These are phyloP conservation scores for Isatis lusitanica DNA, from an alignment of 441 rosid species.

Conservation along the genomic window DNA sequence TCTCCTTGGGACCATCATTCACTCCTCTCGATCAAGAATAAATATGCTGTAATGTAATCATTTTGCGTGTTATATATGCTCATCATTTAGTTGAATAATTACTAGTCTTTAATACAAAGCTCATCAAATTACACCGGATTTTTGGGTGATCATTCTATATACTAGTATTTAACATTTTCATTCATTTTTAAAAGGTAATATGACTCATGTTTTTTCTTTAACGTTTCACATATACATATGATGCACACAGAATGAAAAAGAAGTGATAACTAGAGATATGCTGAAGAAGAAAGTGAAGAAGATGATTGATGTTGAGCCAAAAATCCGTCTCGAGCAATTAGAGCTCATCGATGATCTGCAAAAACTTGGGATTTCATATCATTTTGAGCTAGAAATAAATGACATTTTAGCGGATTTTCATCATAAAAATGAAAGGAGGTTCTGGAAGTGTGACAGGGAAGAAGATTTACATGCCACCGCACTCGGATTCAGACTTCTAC, in stretches of 20 bases:
- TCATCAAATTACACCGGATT: not conserved
- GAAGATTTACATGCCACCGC: constrained; percentile 16
- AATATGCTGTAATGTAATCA: constrained; percentile 7
- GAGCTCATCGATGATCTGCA: constrained; percentile 41
- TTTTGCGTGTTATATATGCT: not conserved
- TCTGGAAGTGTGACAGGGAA: not conserved
- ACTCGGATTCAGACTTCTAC: constrained; percentile 37
- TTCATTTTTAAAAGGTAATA: too few relatives aligned
- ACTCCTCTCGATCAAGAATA: constrained; percentile 9
- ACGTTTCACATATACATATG: not conserved
- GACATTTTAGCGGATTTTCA: not conserved
- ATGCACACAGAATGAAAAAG: constrained; percentile 8
- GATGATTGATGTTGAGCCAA: constrained; percentile 1
- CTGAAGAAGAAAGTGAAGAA: constrained; percentile 19
- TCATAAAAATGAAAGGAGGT: not conserved
- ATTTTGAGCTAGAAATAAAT: constrained; percentile 35
- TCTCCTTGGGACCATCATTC: constrained; percentile 18
- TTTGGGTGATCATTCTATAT: too few relatives aligned
- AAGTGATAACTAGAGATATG: constrained; percentile 5
- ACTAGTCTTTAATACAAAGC: not conserved
- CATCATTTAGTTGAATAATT: too few relatives aligned
- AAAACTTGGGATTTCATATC: constrained; percentile 43
- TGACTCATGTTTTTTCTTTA: not conserved
- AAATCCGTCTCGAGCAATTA: constrained; percentile 8
- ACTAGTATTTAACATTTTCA: too few relatives aligned